These are phyloP conservation scores for Colletotrichum endophyticum DNA, from an alignment of 2,329 filamentous ascomycete genomes.

Conservation along the genomic window DNA sequence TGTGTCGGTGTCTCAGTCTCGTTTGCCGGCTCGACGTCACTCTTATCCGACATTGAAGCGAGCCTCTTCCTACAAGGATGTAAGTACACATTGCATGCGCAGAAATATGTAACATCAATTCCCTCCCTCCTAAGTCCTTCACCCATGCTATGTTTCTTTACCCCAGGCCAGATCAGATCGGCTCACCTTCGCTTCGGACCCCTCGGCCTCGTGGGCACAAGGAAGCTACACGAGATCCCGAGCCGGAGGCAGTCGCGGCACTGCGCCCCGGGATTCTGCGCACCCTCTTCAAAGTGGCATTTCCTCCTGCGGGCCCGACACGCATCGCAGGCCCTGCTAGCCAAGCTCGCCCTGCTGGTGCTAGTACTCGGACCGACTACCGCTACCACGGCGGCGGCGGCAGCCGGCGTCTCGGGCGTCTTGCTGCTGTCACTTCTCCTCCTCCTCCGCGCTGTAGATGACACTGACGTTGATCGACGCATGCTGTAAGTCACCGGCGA, in stretches of 20 bases:
- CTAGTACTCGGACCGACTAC: not conserved
- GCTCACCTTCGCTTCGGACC: slow-evolving; percentile 27
- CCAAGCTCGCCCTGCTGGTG: slow-evolving; percentile 4
- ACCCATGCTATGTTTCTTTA: not conserved
- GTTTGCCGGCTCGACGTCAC: not conserved
- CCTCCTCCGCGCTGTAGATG: not conserved
- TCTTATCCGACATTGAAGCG: slow-evolving; percentile 5
- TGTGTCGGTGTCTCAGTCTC: not conserved
- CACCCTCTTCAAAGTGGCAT: slow-evolving; percentile 20
- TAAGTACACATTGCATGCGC: not conserved
- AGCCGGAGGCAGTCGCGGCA: slow-evolving; percentile 24
- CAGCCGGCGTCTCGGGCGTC: not conserved
- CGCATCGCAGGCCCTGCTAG: slow-evolving; percentile 27
- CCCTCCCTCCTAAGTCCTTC: not conserved
- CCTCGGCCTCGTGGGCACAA: slow-evolving; percentile 26
- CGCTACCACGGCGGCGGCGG: not conserved
- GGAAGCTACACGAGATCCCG: slow-evolving; percentile 26
- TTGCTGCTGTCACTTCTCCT: not conserved
- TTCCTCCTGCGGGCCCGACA: slow-evolving; percentile 27
- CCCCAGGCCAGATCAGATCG: slow-evolving; percentile 1
- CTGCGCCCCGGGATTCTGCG: not conserved
- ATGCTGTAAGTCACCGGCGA: not conserved
- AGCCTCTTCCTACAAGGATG: slow-evolving; percentile 4
- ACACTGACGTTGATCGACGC: not conserved
- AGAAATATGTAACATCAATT: not conserved